Evolutionary conservation across 495 filamentous ascomycete genomes (phyloP).

Genomic region (Beverwykella pulmonaria): DNA sequence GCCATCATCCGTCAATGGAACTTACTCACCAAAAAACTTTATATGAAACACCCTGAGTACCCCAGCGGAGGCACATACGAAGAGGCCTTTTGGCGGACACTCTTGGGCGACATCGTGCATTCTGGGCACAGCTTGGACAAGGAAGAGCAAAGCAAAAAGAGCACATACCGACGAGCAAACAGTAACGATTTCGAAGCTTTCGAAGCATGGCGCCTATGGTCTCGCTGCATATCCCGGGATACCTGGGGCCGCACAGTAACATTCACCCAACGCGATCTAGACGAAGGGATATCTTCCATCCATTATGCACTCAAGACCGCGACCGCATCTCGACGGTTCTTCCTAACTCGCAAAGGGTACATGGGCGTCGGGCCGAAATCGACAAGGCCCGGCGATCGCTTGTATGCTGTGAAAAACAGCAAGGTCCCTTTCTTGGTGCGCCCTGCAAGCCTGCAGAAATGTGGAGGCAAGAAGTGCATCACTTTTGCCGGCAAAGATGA

Average conservation of each 20-base stretch:
- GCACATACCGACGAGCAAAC: conserved; percentile 15
- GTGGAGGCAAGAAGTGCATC: neutral
- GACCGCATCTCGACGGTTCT: conserved; percentile 33
- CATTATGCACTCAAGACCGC: conserved; percentile 37
- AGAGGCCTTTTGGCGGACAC: conserved; percentile 35
- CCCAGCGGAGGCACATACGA: conserved; percentile 18
- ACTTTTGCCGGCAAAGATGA: neutral
- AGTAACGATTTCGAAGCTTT: conserved; percentile 12
- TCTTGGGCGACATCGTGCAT: conserved; percentile 27
- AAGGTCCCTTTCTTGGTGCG: conserved; percentile 37
- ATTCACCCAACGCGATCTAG: conserved; percentile 24
- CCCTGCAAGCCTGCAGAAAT: neutral
- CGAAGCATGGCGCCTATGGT: conserved; percentile 26
- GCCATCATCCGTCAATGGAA: conserved; percentile 24
- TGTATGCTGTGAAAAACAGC: conserved; percentile 29
- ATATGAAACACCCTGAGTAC: neutral
- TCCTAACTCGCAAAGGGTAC: conserved; percentile 36
- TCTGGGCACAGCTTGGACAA: neutral
- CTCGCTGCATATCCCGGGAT: conserved; percentile 25
- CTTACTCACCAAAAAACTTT: neutral
- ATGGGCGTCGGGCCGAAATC: conserved; percentile 37
- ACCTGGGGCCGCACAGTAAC: conserved; percentile 10
- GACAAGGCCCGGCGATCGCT: conserved; percentile 27
- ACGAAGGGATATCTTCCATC: conserved; percentile 34
- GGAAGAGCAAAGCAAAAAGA: neutral